A percentile compares a stretch with the other conserved stretches of the same genome.
Conservation (phyloP, 805 yeast species). For the Wickerhamiella domercqiae region DNA sequence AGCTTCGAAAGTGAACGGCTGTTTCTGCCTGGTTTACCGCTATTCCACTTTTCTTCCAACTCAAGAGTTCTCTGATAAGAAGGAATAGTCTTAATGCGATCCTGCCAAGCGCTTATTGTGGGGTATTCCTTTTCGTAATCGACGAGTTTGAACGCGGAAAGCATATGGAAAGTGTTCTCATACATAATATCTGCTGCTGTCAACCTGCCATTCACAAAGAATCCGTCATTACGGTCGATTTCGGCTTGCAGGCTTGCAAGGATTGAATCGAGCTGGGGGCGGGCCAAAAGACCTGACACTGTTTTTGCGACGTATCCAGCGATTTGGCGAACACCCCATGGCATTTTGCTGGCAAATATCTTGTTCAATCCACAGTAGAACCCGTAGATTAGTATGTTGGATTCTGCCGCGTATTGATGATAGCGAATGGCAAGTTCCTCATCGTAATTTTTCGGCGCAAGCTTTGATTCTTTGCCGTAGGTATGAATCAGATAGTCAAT, state of each 20-base stretch:
- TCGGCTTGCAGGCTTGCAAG: constrained; percentile 30
- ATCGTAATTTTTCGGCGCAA: constrained; percentile 27
- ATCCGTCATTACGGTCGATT: constrained; percentile 34
- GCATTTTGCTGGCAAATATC: constrained; percentile 19
- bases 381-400: constrained; percentile 38
- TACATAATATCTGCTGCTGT: constrained; percentile 46
- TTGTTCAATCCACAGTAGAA: constrained; percentile 26
- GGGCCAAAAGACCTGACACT: constrained; percentile 34
- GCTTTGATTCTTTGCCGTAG: constrained; percentile 30
- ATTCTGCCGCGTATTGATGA: constrained; percentile 45
- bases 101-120: constrained; percentile 10
- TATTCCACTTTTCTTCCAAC: constrained; percentile 6
- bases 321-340: constrained; percentile 18
- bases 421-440: constrained; percentile 34
- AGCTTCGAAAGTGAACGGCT: too few species aligned
- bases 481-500: constrained; percentile 35
- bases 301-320: constrained; percentile 31
- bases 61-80: constrained; percentile 4
- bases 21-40: not conserved
- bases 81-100: constrained; percentile 8
- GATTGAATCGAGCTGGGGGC: constrained; percentile 30
- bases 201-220: constrained; percentile 43
- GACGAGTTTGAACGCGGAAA: not conserved
- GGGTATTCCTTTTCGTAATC: constrained; percentile 10
- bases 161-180: constrained; percentile 7